Conservation (phyloP, 768 basidiomycete genomes). For the Amanita polypyramis region DNA sequence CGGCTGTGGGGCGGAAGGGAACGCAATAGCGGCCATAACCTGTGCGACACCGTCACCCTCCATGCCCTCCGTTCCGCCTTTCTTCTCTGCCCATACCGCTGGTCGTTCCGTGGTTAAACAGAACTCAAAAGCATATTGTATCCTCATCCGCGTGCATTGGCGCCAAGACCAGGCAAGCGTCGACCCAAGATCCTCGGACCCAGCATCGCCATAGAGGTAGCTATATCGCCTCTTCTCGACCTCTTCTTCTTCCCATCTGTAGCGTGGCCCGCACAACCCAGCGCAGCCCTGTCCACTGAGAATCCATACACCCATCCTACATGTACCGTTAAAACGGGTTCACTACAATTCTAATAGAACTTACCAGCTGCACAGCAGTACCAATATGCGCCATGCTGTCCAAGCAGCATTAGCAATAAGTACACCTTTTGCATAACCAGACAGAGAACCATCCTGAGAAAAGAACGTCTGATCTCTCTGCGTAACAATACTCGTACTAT, state of each 20-base stretch:
- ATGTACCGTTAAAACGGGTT: constrained; percentile 1
- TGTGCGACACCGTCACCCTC: constrained; percentile 42
- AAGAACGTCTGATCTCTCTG: constrained; percentile 74
- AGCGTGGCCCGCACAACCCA: constrained; percentile 77
- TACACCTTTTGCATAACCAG: constrained; percentile 68
- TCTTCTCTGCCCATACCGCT: constrained; percentile 25
- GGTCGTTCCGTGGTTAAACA: constrained; percentile 37
- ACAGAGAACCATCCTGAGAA: constrained; percentile 50
- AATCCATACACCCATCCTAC: constrained; percentile 70
- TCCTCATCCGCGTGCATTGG: constrained; percentile 53
- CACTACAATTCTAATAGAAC: constrained; percentile 12
- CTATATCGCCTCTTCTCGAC: constrained; percentile 40
- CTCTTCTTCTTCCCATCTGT: constrained; percentile 77
- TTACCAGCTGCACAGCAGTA: constrained; percentile 65
- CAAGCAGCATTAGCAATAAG: constrained; percentile 73
- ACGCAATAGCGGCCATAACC: constrained; percentile 47
- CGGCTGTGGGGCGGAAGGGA: constrained; percentile 39
- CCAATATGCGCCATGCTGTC: constrained; percentile 64
- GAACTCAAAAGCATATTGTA: constrained; percentile 76
- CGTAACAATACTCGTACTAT: constrained; percentile 25
- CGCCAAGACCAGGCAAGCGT: constrained; percentile 75
- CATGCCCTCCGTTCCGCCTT: constrained; percentile 12
- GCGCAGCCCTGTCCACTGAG: constrained; percentile 68
- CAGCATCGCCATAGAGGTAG: constrained; percentile 39
- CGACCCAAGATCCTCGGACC: constrained; percentile 24